These are phyloP conservation scores for Crucihimalaya himalaica DNA, from an alignment of 345 rosid genomes.

Conservation along the genomic window DNA sequence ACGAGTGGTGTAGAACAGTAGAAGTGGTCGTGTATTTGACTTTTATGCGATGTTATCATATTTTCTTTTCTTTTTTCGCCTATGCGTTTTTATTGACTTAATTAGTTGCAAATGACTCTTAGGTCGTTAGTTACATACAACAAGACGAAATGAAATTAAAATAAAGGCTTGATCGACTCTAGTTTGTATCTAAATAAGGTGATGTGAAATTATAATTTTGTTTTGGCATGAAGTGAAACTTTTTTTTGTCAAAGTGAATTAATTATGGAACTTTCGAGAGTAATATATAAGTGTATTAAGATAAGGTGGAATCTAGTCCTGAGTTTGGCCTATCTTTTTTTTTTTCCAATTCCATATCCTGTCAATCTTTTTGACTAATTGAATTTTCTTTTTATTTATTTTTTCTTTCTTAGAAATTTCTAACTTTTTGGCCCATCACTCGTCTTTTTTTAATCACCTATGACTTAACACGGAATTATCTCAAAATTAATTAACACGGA, in stretches of 20 bases:
- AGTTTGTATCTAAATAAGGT: neutral
- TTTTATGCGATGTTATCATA: neutral
- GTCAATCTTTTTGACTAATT: neutral
- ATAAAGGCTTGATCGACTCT: neutral
- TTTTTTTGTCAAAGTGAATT: neutral
- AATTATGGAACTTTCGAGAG: neutral
- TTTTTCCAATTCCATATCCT: neutral
- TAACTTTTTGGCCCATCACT: neutral
- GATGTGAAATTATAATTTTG: neutral
- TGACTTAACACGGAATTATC: no score
- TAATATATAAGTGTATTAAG: neutral
- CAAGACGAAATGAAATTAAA: neutral
- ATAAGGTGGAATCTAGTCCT: neutral
- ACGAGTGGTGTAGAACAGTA: neutral
- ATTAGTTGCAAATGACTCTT: neutral
- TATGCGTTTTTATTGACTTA: neutral
- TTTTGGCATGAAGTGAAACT: neutral
- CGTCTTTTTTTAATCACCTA: neutral
- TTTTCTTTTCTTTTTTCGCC: neutral
- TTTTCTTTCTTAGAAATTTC: neutral
- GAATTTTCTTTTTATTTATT: neutral
- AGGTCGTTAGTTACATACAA: neutral
- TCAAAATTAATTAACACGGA: neutral
- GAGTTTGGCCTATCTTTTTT: neutral
- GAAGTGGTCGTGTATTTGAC: constrained; percentile 1